Evolutionary conservation across 2,329 filamentous ascomycete species (phyloP).

Genomic region (Alternaria arborescens): DNA sequence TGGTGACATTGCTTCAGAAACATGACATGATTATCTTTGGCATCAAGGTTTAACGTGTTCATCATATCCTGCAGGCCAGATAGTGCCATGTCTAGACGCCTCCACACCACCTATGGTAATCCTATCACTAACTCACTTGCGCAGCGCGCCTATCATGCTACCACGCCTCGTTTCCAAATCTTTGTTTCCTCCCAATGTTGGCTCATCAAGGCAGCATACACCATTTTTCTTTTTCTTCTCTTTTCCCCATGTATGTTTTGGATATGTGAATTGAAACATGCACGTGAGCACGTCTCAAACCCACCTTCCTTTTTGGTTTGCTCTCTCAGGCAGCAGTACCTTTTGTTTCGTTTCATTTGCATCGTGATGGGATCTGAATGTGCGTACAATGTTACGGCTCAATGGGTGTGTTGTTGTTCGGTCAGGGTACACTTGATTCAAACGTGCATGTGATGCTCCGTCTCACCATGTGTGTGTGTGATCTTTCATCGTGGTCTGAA

Average conservation of each 20-base stretch:
- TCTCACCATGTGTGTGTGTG: background rate
- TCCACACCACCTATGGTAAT: background rate
- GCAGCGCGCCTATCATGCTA: background rate
- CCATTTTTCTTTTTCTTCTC: background rate
- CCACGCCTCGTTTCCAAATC: background rate
- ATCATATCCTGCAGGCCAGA: background rate
- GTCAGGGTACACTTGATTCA: background rate
- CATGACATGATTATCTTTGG: background rate
- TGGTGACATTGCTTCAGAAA: background rate
- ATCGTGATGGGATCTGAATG: background rate
- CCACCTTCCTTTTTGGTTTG: background rate
- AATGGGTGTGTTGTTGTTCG: background rate
- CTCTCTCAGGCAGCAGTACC: background rate
- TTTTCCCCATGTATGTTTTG: background rate
- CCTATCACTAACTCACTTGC: background rate
- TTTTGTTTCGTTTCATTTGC: constrained; percentile 1
- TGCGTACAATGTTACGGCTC: background rate
- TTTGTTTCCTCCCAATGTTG: background rate
- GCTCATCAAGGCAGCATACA: background rate
- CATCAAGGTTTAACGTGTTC: background rate
- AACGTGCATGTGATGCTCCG: background rate
- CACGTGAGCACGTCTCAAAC: background rate
- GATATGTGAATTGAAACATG: background rate
- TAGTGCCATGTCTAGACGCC: background rate
- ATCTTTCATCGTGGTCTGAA: background rate